Conservation (phyloP, 2,329 filamentous ascomycete genomes). For the Phialocephala sp. region DNA sequence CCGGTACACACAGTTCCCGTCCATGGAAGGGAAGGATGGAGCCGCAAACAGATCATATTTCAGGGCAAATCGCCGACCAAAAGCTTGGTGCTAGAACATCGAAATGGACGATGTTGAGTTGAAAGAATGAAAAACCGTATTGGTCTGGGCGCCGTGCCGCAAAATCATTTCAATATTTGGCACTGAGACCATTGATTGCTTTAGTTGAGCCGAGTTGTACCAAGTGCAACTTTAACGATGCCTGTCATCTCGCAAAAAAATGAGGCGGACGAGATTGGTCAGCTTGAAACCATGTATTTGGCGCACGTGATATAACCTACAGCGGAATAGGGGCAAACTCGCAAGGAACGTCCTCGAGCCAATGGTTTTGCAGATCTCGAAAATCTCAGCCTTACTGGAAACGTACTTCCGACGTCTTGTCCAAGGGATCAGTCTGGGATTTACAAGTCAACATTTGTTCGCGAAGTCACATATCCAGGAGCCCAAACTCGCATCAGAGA, state of each 20-base stretch:
- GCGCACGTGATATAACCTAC: conserved; percentile 12
- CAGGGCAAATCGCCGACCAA: conserved; percentile 2
- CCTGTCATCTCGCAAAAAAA: conserved; percentile 19
- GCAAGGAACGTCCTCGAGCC: conserved; percentile 3
- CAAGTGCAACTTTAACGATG: conserved; percentile 6
- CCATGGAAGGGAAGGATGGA: neutral
- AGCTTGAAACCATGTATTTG: neutral
- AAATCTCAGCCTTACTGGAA: conserved; percentile 4
- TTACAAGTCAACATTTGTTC: neutral
- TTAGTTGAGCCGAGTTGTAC: conserved; percentile 20
- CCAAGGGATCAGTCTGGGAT: neutral
- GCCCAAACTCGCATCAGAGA: neutral
- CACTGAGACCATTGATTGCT: conserved; percentile 19
- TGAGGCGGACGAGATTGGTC: conserved; percentile 26
- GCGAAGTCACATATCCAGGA: neutral
- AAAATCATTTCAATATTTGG: neutral
- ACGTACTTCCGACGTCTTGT: neutral
- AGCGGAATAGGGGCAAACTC: conserved; percentile 9
- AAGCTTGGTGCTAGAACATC: neutral
- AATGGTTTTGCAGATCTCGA: conserved; percentile 2
- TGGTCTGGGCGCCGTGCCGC: neutral
- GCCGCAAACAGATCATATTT: conserved; percentile 12
- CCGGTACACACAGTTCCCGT: neutral
- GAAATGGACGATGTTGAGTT: neutral
- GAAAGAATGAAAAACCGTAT: neutral